These are phyloP conservation scores for Acacia pycnantha DNA, from an alignment of 331 rosid species.

Conservation along the genomic window DNA sequence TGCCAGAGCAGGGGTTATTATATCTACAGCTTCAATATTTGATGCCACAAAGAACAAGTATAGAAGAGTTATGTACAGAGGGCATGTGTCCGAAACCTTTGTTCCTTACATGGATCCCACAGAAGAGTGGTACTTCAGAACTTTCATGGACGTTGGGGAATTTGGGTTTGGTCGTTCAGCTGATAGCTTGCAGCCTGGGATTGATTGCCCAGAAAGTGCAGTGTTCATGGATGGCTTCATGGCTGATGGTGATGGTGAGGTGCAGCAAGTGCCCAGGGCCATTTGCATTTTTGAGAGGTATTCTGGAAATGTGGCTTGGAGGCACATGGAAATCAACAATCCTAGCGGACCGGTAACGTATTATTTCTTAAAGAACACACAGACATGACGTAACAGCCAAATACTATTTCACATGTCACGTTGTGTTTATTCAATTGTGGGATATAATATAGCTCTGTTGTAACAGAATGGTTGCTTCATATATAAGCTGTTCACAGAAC, in stretches of 20 bases:
- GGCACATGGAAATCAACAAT: slow-evolving; percentile 79
- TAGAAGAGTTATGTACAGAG: slow-evolving; percentile 71
- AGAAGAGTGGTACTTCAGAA: slow-evolving; percentile 77
- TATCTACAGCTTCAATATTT: slow-evolving; percentile 80
- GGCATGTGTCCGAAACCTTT: slow-evolving; percentile 82
- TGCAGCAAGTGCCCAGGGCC: slow-evolving; percentile 62
- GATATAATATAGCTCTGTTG: not conserved
- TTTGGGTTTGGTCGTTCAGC: slow-evolving; percentile 89
- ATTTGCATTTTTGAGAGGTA: slow-evolving; percentile 73
- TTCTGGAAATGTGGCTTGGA: slow-evolving; percentile 70
- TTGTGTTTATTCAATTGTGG: not conserved
- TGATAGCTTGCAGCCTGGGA: slow-evolving; percentile 52
- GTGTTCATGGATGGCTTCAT: slow-evolving; percentile 64
- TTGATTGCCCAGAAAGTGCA: slow-evolving; percentile 78
- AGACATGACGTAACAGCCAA: not conserved
- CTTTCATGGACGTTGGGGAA: slow-evolving; percentile 87
- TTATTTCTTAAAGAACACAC: not conserved
- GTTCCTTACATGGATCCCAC: slow-evolving; percentile 89
- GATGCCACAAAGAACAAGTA: slow-evolving; percentile 44
- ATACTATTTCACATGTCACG: not conserved
- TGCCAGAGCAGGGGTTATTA: slow-evolving; percentile 72
- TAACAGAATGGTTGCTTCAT: not conserved
- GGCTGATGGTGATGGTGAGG: slow-evolving; percentile 66
- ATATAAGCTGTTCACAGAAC: not conserved
- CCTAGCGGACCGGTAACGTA: slow-evolving; percentile 61